Conservation (phyloP, 2,329 filamentous ascomycete genomes). For the Proliferodiscus dingleyae region DNA sequence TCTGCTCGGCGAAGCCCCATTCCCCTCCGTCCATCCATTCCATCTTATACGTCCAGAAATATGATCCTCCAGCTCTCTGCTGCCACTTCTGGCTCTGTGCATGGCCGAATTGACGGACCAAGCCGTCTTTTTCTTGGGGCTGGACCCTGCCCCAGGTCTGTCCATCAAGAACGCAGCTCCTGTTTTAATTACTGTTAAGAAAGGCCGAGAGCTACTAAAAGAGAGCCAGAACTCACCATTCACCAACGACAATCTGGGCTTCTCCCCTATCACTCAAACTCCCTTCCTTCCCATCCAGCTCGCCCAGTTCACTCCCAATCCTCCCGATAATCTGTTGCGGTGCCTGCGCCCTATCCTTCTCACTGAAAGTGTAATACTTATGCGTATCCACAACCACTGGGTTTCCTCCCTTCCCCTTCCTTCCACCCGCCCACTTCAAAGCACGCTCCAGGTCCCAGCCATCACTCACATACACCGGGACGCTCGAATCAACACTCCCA, state of each 20-base stretch:
- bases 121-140: slow-evolving; percentile 37
- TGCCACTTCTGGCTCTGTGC: slow-evolving; percentile 45
- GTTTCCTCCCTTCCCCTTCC: slow-evolving; percentile 34
- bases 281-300: slow-evolving; percentile 43
- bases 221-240: slow-evolving; percentile 36
- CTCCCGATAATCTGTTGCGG: slow-evolving; percentile 48
- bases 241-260: slow-evolving; percentile 48
- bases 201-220: neutral
- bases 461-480: slow-evolving; percentile 55
- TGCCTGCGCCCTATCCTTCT: slow-evolving; percentile 44
- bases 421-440: slow-evolving; percentile 40
- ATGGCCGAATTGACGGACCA: slow-evolving; percentile 43
- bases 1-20: slow-evolving; percentile 54
- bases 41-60: slow-evolving; percentile 59
- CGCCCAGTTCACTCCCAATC: slow-evolving; percentile 38
- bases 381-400: slow-evolving; percentile 55
- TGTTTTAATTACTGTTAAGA: neutral
- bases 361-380: slow-evolving; percentile 54
- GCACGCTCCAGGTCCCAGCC: slow-evolving; percentile 48
- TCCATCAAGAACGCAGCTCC: slow-evolving; percentile 48
- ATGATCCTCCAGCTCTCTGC: slow-evolving; percentile 45
- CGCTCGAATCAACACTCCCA: slow-evolving; percentile 40
- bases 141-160: slow-evolving; percentile 45
- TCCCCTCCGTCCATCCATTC: slow-evolving; percentile 55
- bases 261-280: slow-evolving; percentile 44